phyloP scores from a whole-genome alignment of 768 basidiomycete species.

The Steccherinum ochraceum region DNA sequence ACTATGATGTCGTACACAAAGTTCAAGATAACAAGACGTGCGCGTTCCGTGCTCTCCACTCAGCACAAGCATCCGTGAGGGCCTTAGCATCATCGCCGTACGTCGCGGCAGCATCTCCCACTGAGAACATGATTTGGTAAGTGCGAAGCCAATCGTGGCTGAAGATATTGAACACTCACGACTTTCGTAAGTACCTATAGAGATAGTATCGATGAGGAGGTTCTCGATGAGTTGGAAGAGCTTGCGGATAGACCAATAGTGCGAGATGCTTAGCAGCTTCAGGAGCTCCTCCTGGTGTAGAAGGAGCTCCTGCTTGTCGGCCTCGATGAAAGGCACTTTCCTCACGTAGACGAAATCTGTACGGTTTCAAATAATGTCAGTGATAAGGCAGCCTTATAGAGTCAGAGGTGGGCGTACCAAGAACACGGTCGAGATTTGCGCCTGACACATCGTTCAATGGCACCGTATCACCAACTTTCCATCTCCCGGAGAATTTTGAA shows the following conservation, averaged over 20 bases:
- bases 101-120: no score
- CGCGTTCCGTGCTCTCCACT: no score
- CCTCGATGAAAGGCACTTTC: background rate
- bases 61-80: no score
- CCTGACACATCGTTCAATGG: constrained; percentile 6
- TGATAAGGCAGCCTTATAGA: background rate
- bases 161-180: no score
- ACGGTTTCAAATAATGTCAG: background rate
- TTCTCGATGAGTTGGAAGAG: constrained; percentile 24
- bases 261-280: constrained; percentile 17
- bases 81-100: no score
- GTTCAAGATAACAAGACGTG: no score
- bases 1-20: no score
- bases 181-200: constrained; percentile 22
- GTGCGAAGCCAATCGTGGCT: no score
- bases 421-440: constrained; percentile 19
- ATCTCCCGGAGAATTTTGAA: constrained; percentile 22
- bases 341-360: constrained; percentile 27
- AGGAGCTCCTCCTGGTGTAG: constrained; percentile 18
- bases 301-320: constrained; percentile 13
- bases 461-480: constrained; percentile 16
- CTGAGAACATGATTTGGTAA: no score
- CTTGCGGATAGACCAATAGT: constrained; percentile 7
- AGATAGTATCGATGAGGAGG: constrained; percentile 19
- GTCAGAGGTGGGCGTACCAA: constrained; percentile 20